Base-by-base conservation (phyloP, 2,329 filamentous ascomycete species). In the Aspergillus sergii region DNA sequence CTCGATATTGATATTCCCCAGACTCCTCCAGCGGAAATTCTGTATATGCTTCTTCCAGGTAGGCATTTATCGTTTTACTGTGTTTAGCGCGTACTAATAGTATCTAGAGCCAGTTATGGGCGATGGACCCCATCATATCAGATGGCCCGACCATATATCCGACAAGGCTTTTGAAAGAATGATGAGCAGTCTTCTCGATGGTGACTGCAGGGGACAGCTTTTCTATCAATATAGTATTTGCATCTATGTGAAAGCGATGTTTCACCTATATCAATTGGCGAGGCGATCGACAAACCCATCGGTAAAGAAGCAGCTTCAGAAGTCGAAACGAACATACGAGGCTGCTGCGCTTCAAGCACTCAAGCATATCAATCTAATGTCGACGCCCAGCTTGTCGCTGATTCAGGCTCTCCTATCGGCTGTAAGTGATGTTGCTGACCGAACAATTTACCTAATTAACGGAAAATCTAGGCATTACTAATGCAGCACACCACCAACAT, bases 71-170 rank as follows among this genome's bases (percentile, higher is more conserved):
- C n/a, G n/a, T 11, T 16, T 12, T 5, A 10, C 19, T 8, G 4
- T 21, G 23, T 54, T 16, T 48, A 11, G 2, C 19, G n/a, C 21
- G 19, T 58, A 28, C 58, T 65, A 41, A 62, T 23, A 7, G 3
- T 21, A 56, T 32, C 9, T 30, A 63, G 58, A 45, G 32, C 55
- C 61, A 10, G 28, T 39, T 43, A 26, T 55, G 14, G n/a, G 57
- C n/a, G 10, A 34, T 36, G 39, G 28, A 11, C 32, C 41, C 2
- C 32, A 50, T 1, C 48, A 45, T 19, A 34, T 69, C 28, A 59
- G 69, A 58, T 73, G 72, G 71, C 71, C 72, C 1, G 69, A 73
- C 55, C 72, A 73, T 61, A 71, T 74, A 32, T 70, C 71, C 0
- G 58, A 67, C 30, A 67, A 62, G 21, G 62, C 69, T 2, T 58